These are phyloP conservation scores for Saccharomycopsis sp. DNA, from an alignment of 805 yeast genomes.

Conservation along the genomic window DNA sequence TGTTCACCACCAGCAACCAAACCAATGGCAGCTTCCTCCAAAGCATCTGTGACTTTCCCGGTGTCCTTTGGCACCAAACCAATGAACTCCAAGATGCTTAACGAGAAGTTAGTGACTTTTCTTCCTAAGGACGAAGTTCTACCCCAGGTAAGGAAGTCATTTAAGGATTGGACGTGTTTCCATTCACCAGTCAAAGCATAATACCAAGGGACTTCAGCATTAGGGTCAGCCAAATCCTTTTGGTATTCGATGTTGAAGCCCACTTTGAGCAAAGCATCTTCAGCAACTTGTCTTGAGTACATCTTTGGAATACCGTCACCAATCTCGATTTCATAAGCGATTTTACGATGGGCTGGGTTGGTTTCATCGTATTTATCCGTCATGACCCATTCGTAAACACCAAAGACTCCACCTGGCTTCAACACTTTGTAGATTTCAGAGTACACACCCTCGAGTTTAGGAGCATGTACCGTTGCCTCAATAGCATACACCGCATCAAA, in stretches of 20 bases:
- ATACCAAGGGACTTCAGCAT: conserved; percentile 93
- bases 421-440: conserved; percentile 88
- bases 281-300: conserved; percentile 82
- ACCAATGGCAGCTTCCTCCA: conserved; percentile 95
- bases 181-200: conserved; percentile 94
- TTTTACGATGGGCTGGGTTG: conserved; percentile 84
- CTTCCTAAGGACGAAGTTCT: conserved; percentile 89
- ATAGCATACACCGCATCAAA: conserved; percentile 97
- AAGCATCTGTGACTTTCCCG: conserved; percentile 79
- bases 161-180: conserved; percentile 72
- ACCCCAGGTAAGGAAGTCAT: conserved; percentile 75
- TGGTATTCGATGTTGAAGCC: conserved; percentile 79
- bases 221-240: conserved; percentile 75
- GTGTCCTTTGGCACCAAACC: conserved; percentile 94
- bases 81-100: conserved; percentile 73
- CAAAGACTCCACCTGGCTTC: conserved; percentile 96
- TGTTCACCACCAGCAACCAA: conserved; percentile 89
- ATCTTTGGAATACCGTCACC: conserved; percentile 99
- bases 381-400: conserved; percentile 99
- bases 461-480: conserved; percentile 98
- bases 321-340: conserved; percentile 94
- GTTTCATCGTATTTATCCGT: conserved; percentile 85
- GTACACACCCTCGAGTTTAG: conserved; percentile 92
- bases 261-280: conserved; percentile 73
- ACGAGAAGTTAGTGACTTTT: conserved; percentile 70